These are phyloP conservation scores for Peltaster fructicola DNA, from an alignment of 2,329 filamentous ascomycete genomes.

Conservation along the genomic window DNA sequence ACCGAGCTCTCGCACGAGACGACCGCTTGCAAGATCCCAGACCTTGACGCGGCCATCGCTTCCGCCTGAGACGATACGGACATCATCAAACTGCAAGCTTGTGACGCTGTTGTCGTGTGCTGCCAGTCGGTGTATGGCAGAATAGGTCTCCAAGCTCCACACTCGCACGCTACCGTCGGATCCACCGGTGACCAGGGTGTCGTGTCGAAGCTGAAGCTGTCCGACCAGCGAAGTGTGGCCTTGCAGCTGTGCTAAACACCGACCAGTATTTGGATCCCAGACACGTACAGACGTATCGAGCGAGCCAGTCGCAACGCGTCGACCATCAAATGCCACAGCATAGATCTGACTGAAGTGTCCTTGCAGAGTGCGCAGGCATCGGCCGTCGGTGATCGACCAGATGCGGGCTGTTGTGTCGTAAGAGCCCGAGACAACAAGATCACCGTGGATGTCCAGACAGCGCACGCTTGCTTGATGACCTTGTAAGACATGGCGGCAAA, in stretches of 20 bases:
- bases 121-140: conserved; percentile 81
- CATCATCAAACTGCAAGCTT: conserved; percentile 91
- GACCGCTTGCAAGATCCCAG: conserved; percentile 87
- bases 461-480: conserved; percentile 91
- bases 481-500: conserved; percentile 80
- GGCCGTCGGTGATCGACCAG: conserved; percentile 93
- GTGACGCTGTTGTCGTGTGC: conserved; percentile 98
- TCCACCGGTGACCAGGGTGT: conserved; percentile 88
- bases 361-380: conserved; percentile 73
- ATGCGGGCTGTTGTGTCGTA: conserved; percentile 95
- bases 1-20: conserved; percentile 77
- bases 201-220: conserved; percentile 85
- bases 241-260: conserved; percentile 80
- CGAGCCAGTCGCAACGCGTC: conserved; percentile 83
- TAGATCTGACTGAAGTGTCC: conserved; percentile 99
- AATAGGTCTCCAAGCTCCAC: conserved; percentile 83
- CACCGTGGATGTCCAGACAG: conserved; percentile 88
- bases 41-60: conserved; percentile 97
- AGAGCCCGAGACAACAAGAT: conserved; percentile 92
- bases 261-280: conserved; percentile 49
- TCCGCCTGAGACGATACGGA: conserved; percentile 83
- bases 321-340: conserved; percentile 91
- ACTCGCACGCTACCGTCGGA: conserved; percentile 92
- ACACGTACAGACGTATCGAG: conserved; percentile 92
- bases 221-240: conserved; percentile 94